phyloP scores from a whole-genome alignment of 768 basidiomycete species.

The Plicaturopsis crispa region DNA sequence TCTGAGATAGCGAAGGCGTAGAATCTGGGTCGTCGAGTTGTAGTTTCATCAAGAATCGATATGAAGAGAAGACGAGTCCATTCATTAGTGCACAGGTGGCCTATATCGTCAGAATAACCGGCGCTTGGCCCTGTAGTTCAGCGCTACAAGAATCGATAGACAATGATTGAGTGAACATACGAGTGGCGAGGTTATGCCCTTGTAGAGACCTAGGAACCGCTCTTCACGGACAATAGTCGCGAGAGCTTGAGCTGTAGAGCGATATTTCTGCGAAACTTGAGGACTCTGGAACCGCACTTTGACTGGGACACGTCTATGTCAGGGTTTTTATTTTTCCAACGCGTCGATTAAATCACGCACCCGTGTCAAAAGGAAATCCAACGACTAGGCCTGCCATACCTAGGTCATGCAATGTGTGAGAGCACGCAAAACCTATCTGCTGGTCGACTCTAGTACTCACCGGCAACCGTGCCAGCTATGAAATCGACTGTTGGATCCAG shows the following conservation, averaged over 20 bases:
- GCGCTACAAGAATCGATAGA: neutral
- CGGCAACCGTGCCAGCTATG: conserved; percentile 67
- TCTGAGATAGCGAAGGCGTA: conserved; percentile 62
- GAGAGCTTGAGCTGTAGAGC: conserved; percentile 58
- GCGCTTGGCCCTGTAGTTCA: neutral
- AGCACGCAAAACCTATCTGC: neutral
- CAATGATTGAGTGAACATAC: conserved; percentile 29
- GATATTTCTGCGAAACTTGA: conserved; percentile 45
- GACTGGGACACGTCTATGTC: conserved; percentile 30
- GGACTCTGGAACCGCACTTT: conserved; percentile 80
- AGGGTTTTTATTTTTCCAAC: neutral
- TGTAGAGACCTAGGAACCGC: conserved; percentile 58
- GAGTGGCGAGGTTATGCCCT: conserved; percentile 76
- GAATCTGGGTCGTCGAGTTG: conserved; percentile 42
- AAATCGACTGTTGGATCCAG: too few species aligned
- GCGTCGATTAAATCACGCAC: conserved; percentile 17
- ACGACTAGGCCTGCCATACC: conserved; percentile 62
- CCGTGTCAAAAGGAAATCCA: conserved; percentile 76
- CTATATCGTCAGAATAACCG: conserved; percentile 25
- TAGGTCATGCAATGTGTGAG: conserved; percentile 13
- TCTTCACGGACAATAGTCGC: conserved; percentile 66
- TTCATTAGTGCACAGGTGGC: conserved; percentile 71
- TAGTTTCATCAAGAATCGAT: conserved; percentile 67
- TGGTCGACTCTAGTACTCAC: conserved; percentile 16
- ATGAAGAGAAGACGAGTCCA: conserved; percentile 80